Evolutionary conservation across 495 filamentous ascomycete species (phyloP), one percentile per base, ranked within the genome.

Genomic region (Delitschia confertaspora): DNA sequence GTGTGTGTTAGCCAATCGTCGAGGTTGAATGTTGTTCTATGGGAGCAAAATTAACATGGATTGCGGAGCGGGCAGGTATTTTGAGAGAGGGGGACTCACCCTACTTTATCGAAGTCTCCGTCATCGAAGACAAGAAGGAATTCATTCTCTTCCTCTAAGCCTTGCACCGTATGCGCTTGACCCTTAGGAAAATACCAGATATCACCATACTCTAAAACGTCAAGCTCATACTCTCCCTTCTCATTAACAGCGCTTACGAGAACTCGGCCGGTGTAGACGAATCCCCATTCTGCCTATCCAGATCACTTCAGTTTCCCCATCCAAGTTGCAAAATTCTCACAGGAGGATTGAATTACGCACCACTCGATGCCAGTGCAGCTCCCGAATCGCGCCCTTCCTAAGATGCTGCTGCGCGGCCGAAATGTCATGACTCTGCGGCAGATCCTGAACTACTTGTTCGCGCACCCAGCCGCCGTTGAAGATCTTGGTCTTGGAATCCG

Each of bases 141-240:
- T 51, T 82, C 79, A 49, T 77, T 79, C 53, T 78, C 69, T 6
- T 80, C 74, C 1, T 69, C 70, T 1, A 80, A 62, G 10, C 67
- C 67, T 32, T 70, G 69, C 0, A 82, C 66, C 0, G 76, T 76
- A 44, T 82, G 76, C 1, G 74, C 74, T 7, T 69, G 62, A 18
- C 78, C 78, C 49, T 79, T 79, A 24, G 79, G 77, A 52, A 81
- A 79, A 57, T 80, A 79, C 78, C 77, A 83, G 33, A 79, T 71
- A 43, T 81, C 79, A 6, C 78, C 78, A 11, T 65, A 68, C 10
- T 70, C 64, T 11, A 80, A 68, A 30, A 62, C 69, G 29, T 74
- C 69, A 16, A 73, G 69, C 33, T 74, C 68, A 43, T 69, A 74
- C 22, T 65, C 51, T 16, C 77, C 76, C 35, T 75, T 59, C 55